Evolutionary conservation across 768 basidiomycete species (phyloP).

Genomic region (Leccinum obscurum): DNA sequence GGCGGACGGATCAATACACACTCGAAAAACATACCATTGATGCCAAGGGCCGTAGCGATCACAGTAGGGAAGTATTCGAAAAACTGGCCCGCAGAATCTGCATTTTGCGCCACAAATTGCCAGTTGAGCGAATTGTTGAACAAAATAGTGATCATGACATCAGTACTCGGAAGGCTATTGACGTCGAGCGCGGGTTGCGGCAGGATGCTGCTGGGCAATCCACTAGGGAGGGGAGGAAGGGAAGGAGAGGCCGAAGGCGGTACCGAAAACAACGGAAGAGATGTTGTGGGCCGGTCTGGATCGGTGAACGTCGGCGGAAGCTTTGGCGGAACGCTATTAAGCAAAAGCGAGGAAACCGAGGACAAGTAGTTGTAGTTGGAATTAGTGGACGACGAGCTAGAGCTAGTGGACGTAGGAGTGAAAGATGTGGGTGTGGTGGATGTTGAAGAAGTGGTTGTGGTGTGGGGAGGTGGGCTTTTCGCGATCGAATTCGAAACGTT

Average conservation of each 20-base stretch:
- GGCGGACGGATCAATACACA: slow-evolving; percentile 8
- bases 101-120: slow-evolving; percentile 60
- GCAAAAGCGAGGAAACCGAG: slow-evolving; percentile 36
- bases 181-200: slow-evolving; percentile 34
- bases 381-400: slow-evolving; percentile 12
- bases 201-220: slow-evolving; percentile 61
- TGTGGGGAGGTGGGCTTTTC: slow-evolving; percentile 32
- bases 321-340: slow-evolving; percentile 23
- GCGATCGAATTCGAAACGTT: slow-evolving; percentile 22
- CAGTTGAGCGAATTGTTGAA: slow-evolving; percentile 65
- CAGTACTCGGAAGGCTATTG: slow-evolving; percentile 37
- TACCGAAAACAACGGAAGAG: slow-evolving; percentile 22
- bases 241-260: slow-evolving; percentile 30
- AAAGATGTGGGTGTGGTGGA: slow-evolving; percentile 4
- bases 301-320: slow-evolving; percentile 30
- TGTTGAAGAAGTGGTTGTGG: slow-evolving; percentile 8
- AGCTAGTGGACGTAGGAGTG: slow-evolving; percentile 19
- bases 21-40: slow-evolving; percentile 37
- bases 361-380: slow-evolving; percentile 37
- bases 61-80: slow-evolving; percentile 67
- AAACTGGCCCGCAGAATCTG: slow-evolving; percentile 69
- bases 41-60: slow-evolving; percentile 44
- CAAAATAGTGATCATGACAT: slow-evolving; percentile 60
- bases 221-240: slow-evolving; percentile 48
- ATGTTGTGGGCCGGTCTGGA: slow-evolving; percentile 40